These are phyloP conservation scores for Sordaria brevicollis DNA, from an alignment of 495 filamentous ascomycete species.

Conservation along the genomic window DNA sequence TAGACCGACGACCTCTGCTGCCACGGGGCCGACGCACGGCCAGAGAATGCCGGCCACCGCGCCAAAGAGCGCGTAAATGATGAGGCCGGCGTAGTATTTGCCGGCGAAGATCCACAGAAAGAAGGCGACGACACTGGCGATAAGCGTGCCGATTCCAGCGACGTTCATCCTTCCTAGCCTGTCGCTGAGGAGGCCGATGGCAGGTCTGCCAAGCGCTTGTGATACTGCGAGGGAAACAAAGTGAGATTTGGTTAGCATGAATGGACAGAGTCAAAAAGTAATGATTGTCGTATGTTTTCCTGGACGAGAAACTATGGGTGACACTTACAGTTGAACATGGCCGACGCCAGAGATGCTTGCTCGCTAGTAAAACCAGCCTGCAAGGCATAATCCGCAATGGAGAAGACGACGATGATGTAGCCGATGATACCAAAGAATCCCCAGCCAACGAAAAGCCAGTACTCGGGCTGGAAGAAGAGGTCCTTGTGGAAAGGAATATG, in stretches of 20 bases:
- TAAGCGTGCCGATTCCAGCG: constrained; percentile 47
- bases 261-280: not conserved
- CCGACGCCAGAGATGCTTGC: constrained; percentile 61
- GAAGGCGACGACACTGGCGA: constrained; percentile 50
- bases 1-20: constrained; percentile 69
- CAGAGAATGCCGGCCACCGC: constrained; percentile 64
- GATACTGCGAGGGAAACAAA: constrained; percentile 17
- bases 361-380: constrained; percentile 51
- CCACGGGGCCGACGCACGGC: constrained; percentile 62
- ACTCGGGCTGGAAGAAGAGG: constrained; percentile 50
- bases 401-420: constrained; percentile 64
- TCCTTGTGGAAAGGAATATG: constrained; percentile 52
- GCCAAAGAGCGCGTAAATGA: constrained; percentile 64
- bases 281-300: constrained; percentile 29
- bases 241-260: not conserved
- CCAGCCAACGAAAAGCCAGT: constrained; percentile 56
- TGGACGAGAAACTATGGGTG: not conserved
- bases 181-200: constrained; percentile 61
- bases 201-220: constrained; percentile 42
- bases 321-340: constrained; percentile 57
- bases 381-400: constrained; percentile 57
- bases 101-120: constrained; percentile 60
- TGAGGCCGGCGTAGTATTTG: constrained; percentile 52
- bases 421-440: constrained; percentile 61
- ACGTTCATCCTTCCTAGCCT: constrained; percentile 57